Evolutionary conservation across 2,329 filamentous ascomycete genomes (phyloP), one percentile per base, ranked within the genome.

Genomic region (Pseudocercospora macadamiae): DNA sequence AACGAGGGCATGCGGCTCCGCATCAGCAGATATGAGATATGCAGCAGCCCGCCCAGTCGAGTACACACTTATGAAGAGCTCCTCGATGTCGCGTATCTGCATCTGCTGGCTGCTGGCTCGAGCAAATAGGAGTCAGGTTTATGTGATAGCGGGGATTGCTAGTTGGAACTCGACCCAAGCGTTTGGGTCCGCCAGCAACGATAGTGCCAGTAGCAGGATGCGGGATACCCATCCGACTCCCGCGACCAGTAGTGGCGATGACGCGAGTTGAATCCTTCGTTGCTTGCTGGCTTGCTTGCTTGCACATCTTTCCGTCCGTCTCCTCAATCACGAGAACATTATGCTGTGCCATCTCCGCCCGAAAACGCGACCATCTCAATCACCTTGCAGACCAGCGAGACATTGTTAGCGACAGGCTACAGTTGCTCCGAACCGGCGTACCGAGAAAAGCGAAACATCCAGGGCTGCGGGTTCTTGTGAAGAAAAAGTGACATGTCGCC

Each of bases 401-500:
- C 28, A 32, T 32, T 6, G 6, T 32, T 32, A 32, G 28, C 28
- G 37, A 42, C n/a, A 9, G 37, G 26, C 26, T 34, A 44, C 54
- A 49, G 42, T n/a, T 47, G 16, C 39, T 5, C 19, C 26, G 14
- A 36, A 21, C 3, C 37, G 4, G 32, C 51, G 23, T 54, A 16
- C 30, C n/a, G 32, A 8, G 34, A 19, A 30, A n/a, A n/a, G n/a
- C n/a, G n/a, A n/a, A n/a, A n/a, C n/a, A n/a, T n/a, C n/a, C n/a
- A n/a, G n/a, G n/a, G n/a, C n/a, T n/a, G n/a, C n/a, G n/a, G n/a
- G n/a, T n/a, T n/a, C n/a, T n/a, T n/a, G n/a, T n/a, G n/a, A n/a
- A n/a, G n/a, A n/a, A n/a, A n/a, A n/a, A 61, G 32, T 59, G 59
- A 64, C 59, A 60, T 42, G 42, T 57, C 37, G 39, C 32, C 61